phyloP scores from a whole-genome alignment of 139 green algal species.

The Coccomyxa sp. region DNA sequence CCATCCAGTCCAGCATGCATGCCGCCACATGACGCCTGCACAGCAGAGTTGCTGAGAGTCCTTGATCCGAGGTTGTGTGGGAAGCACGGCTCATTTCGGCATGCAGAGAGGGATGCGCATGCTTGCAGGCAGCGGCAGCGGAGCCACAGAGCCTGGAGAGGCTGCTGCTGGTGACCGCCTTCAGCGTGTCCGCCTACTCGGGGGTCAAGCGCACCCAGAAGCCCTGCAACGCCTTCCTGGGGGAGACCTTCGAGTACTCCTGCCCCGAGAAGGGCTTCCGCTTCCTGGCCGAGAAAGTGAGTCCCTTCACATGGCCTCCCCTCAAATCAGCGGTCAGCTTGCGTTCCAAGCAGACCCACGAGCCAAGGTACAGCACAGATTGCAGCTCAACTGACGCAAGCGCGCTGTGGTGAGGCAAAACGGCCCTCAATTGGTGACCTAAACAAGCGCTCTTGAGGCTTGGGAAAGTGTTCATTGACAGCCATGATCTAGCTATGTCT shows the following conservation, averaged over 20 bases:
- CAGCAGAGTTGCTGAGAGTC: too few species aligned
- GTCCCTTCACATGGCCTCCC: neutral
- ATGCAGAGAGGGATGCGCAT: too few species aligned
- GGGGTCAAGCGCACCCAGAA: slow-evolving; percentile 49
- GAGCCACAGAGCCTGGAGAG: slow-evolving; percentile 44
- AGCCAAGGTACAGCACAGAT: neutral
- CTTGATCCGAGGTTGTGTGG: too few species aligned
- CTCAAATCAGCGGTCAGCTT: neutral
- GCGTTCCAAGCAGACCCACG: neutral
- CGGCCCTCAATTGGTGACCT: too few species aligned
- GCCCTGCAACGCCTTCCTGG: slow-evolving; percentile 76
- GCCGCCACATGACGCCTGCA: too few species aligned
- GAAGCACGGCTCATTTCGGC: too few species aligned
- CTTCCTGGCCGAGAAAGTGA: slow-evolving; percentile 66
- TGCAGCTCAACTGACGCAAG: neutral
- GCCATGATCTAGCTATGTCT: too few species aligned
- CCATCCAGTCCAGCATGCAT: too few species aligned
- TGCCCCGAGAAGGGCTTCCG: slow-evolving; percentile 56
- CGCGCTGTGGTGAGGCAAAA: too few species aligned
- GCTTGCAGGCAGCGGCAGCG: slow-evolving; percentile 32
- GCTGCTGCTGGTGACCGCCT: slow-evolving; percentile 62
- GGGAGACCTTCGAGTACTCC: slow-evolving; percentile 71
- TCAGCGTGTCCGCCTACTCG: slow-evolving; percentile 61
- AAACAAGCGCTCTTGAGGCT: too few species aligned
- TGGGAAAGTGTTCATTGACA: too few species aligned